phyloP scores from a whole-genome alignment of 2,329 filamentous ascomycete species.

The Beauveria brongniartii region DNA sequence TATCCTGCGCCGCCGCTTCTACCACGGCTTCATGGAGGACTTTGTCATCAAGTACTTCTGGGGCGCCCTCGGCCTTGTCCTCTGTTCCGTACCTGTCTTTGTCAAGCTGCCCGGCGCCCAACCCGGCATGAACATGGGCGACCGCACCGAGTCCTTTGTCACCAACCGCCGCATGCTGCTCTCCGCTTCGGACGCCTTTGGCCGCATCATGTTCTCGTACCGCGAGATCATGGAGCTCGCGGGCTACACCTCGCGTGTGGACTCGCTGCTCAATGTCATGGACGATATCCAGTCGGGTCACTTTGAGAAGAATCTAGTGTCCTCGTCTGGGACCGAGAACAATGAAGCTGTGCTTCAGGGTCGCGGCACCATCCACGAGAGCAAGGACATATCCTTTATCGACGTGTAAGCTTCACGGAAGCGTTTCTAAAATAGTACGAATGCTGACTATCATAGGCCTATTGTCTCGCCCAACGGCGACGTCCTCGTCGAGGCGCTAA shows the following conservation, averaged over 20 bases:
- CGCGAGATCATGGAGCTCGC: slow-evolving; percentile 95
- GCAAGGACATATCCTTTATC: slow-evolving; percentile 73
- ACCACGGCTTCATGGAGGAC: slow-evolving; percentile 99
- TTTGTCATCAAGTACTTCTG: slow-evolving; percentile 99
- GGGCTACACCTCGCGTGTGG: slow-evolving; percentile 88
- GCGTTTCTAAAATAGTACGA: background rate
- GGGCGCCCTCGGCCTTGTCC: slow-evolving; percentile 82
- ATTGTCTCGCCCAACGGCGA: slow-evolving; percentile 97
- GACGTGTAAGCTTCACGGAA: slow-evolving; percentile 53
- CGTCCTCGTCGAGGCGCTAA: slow-evolving; percentile 75
- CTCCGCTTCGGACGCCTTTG: slow-evolving; percentile 90
- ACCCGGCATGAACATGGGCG: slow-evolving; percentile 56
- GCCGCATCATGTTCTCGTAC: slow-evolving; percentile 95
- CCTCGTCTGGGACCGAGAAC: slow-evolving; percentile 71
- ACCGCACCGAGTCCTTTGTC: slow-evolving; percentile 71
- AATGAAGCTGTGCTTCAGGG: slow-evolving; percentile 78
- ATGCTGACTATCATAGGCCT: slow-evolving; percentile 34
- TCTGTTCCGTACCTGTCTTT: slow-evolving; percentile 94
- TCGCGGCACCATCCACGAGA: slow-evolving; percentile 74
- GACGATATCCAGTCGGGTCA: slow-evolving; percentile 82
- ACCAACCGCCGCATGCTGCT: slow-evolving; percentile 89
- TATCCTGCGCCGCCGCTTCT: slow-evolving; percentile 81
- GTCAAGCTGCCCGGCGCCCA: slow-evolving; percentile 73
- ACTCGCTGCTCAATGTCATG: slow-evolving; percentile 86
- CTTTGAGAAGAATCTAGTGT: slow-evolving; percentile 95